Evolutionary conservation across 352 stramenopile species (phyloP), one percentile per base, ranked within the genome.

Genomic region (Phytophthora ohioensis): DNA sequence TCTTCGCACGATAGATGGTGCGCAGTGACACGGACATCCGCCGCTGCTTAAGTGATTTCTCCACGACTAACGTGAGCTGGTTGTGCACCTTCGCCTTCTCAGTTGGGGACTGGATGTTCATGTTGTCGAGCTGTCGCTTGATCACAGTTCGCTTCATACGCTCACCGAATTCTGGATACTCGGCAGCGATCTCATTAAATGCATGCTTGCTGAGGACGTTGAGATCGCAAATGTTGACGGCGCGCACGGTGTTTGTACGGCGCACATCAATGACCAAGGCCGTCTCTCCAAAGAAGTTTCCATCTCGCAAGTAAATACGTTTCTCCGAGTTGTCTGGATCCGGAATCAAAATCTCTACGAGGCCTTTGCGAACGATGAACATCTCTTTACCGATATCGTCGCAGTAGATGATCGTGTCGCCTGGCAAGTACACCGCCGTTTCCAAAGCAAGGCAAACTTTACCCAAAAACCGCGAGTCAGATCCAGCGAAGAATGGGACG

Each of bases 351-450:
- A 97, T 89, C 54, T 91, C 82, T 0, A 95, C 87, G n/a, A 94
- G 69, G 0, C 90, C 90, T 67, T 91, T 92, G n/a, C 83, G 84
- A 6, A 96, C 80, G 47, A 97, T 93, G 63, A 94, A 96, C 85
- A 96, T 93, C 62, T 94, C 85, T 61, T 91, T 91, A 61, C 88
- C 88, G 13, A 94, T 91, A 38, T 93, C 84, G 49, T 93, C 82
- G 53, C 81, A 86, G 69, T 93, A 91, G 65, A 95, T 93, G 57
- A 92, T 92, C 5, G 79, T 92, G 39, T 94, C 87, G 1, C 84
- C 87, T 15, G 87, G 87, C 2, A 94, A 66, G 59, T 92, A 94
- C 13, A 92, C 87, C 3, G 87, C 84, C 13, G 87, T 94, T 72
- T 92, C 85, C 27, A 94, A 73, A 1, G 82, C 84, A 11, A 94